A percentile compares a stretch with the other conserved stretches of the same genome.
phyloP scores from a whole-genome alignment of 139 green algal species.

The Picocystis salinarum region DNA sequence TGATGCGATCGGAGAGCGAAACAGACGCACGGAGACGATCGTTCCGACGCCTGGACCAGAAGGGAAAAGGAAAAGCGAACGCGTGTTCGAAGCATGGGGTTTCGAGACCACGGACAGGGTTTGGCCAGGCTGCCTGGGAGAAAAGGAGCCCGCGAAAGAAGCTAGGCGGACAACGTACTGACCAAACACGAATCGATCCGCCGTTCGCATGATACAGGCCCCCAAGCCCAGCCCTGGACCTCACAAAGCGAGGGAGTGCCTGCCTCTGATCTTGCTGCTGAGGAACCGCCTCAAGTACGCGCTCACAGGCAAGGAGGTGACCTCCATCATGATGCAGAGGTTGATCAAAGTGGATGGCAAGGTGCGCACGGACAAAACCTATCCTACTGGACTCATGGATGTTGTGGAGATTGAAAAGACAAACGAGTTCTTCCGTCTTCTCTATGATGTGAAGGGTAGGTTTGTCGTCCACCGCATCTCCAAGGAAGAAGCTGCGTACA shows the following conservation, averaged over 20 bases:
- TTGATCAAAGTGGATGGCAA: conserved; percentile 95
- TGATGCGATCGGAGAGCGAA: no score
- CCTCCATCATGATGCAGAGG: conserved; percentile 90
- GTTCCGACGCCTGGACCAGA: no score
- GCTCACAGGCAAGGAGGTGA: conserved; percentile 88
- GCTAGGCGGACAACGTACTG: no score
- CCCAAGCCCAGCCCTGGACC: conserved; percentile 89
- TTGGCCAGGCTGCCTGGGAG: no score
- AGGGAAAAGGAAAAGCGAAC: no score
- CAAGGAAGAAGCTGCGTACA: conserved; percentile 86
- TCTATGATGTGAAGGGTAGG: conserved; percentile 95
- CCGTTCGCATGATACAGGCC: conserved; percentile 35
- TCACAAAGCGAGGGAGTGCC: conserved; percentile 95
- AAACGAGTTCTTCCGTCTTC: conserved; percentile 61
- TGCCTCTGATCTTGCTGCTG: conserved; percentile 89
- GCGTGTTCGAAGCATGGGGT: no score
- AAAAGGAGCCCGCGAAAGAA: no score
- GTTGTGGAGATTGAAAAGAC: conserved; percentile 94
- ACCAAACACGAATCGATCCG: conserved; percentile 2
- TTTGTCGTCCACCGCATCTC: conserved; percentile 95
- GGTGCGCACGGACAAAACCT: conserved; percentile 84
- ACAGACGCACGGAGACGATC: no score
- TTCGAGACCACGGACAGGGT: no score
- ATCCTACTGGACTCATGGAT: conserved; percentile 96
- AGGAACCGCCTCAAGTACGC: conserved; percentile 99